A percentile compares a stretch with the other conserved stretches of the same genome.
These are phyloP conservation scores for Yamadazyma akitaensis DNA, from an alignment of 805 yeast species.

Conservation along the genomic window DNA sequence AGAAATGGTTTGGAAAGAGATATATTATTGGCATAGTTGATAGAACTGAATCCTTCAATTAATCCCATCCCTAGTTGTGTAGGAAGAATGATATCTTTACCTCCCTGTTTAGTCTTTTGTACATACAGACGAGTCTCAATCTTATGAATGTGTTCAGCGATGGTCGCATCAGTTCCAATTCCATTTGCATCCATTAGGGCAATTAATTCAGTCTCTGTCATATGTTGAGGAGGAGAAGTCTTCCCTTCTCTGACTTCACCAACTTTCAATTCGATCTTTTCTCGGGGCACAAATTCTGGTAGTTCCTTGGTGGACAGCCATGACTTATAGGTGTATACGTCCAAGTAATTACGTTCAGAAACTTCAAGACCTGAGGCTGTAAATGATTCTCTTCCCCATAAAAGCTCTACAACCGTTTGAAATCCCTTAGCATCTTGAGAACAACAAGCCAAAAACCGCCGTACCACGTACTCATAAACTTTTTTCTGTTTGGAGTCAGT, in stretches of 20 bases:
- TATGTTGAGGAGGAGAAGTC: slow-evolving; percentile 75
- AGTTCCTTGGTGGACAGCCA: slow-evolving; percentile 71
- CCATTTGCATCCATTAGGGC: slow-evolving; percentile 95
- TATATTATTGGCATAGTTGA: slow-evolving; percentile 58
- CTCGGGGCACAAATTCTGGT: slow-evolving; percentile 61
- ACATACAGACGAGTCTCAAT: slow-evolving; percentile 68
- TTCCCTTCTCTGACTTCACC: slow-evolving; percentile 68
- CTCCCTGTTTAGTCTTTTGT: slow-evolving; percentile 36
- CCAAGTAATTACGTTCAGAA: slow-evolving; percentile 69
- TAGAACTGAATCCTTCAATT: slow-evolving; percentile 80
- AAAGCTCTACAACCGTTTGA: slow-evolving; percentile 54
- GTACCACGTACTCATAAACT: slow-evolving; percentile 81
- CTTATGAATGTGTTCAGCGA: slow-evolving; percentile 94
- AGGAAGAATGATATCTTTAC: slow-evolving; percentile 59
- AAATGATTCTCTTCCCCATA: slow-evolving; percentile 80
- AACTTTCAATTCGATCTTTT: slow-evolving; percentile 50
- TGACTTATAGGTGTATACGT: slow-evolving; percentile 70
- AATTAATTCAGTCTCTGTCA: slow-evolving; percentile 91
- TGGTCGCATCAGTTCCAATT: slow-evolving; percentile 98
- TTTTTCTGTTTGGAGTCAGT: slow-evolving; percentile 48
- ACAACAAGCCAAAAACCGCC: slow-evolving; percentile 89
- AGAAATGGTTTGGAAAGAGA: slow-evolving; percentile 82
- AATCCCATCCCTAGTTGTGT: slow-evolving; percentile 81
- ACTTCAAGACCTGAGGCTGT: slow-evolving; percentile 73
- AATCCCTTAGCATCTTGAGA: slow-evolving; percentile 86